Evolutionary conservation across 148 eudicot genomes (phyloP), one percentile per base, ranked within the genome.

Genomic region (Polygonum maritimum): DNA sequence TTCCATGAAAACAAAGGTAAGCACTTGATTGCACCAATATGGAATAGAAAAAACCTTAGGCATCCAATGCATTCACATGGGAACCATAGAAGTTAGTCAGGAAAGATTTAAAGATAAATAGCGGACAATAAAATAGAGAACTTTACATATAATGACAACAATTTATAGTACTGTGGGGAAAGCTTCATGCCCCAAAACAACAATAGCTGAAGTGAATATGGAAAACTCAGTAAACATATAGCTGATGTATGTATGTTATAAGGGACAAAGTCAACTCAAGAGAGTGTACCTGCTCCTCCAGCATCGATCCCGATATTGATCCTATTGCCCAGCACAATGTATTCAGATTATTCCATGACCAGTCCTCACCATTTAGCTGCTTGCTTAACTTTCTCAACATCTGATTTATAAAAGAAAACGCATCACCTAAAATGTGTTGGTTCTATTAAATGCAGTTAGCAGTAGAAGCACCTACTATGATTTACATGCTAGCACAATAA

Each of bases 291-390:
- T 96, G 99, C 74, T 96, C 99, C 81, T 92, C 99, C 86, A 85
- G 67, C 99, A 96, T 96, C 60, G 99, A 96, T 55, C 99, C 99
- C 76, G 99, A 96, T 81, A 96, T 92, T 11, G 99, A 96, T 51
- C 99, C 99, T 41, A 96, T 92, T 76, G 99, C 99, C 99, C 99
- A 96, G 79, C 99, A 96, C 73, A 96, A 83, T 26, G 99, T 96
- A 81, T 96, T 96, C 73, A 96, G 83, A 82, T 96, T 92, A 81
- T 96, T 96, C 99, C 99, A 96, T 21, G 98, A 82, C 99, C 98
- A 96, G 83, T 96, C 99, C 82, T 89, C 98, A 47, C 99, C 99
- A 82, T 81, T 88, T 48, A 96, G 85, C 83, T 91, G 99, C 80
- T 88, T 92, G 75, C 80, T 89, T 73, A 96, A 82, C 83, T 92